Evolutionary conservation across 768 basidiomycete species (phyloP).

Genomic region (Mycena alexandri): DNA sequence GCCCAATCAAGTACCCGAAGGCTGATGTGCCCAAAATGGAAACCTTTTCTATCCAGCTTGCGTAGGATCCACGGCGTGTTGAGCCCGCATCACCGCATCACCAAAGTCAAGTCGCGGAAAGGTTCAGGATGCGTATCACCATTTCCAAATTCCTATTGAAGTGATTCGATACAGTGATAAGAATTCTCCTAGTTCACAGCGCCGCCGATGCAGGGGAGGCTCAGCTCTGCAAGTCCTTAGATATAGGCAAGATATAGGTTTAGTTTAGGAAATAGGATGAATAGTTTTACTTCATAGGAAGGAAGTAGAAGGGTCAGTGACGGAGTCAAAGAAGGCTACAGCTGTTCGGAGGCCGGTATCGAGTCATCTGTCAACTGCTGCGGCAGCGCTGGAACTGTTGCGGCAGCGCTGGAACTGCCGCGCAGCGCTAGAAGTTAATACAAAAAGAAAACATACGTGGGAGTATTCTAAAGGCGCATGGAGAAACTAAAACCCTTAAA

Average conservation of each 20-base stretch:
- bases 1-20: too few species aligned
- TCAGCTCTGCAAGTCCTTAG: slow-evolving; percentile 12
- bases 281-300: slow-evolving; percentile 5
- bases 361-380: slow-evolving; percentile 2
- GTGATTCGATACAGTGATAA: slow-evolving; percentile 8
- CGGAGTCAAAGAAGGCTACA: slow-evolving; percentile 6
- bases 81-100: slow-evolving; percentile 6
- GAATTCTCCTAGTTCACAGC: slow-evolving; percentile 2
- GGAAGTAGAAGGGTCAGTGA: slow-evolving; percentile 8
- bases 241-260: not conserved
- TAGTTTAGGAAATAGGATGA: slow-evolving; percentile 8
- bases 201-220: not conserved
- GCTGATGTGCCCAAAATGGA: too few species aligned
- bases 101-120: not conserved
- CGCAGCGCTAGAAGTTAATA: not conserved
- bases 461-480: slow-evolving; percentile 1
- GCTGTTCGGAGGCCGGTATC: slow-evolving; percentile 8
- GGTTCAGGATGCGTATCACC: slow-evolving; percentile 5
- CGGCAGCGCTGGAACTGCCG: too few species aligned
- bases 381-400: too few species aligned
- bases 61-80: slow-evolving; percentile 5
- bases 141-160: not conserved
- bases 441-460: slow-evolving; percentile 9
- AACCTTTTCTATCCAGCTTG: slow-evolving; percentile 12
- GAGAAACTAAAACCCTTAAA: slow-evolving; percentile 9